phyloP scores from a whole-genome alignment of 2,329 filamentous ascomycete genomes.

The Fusarium sp. region DNA sequence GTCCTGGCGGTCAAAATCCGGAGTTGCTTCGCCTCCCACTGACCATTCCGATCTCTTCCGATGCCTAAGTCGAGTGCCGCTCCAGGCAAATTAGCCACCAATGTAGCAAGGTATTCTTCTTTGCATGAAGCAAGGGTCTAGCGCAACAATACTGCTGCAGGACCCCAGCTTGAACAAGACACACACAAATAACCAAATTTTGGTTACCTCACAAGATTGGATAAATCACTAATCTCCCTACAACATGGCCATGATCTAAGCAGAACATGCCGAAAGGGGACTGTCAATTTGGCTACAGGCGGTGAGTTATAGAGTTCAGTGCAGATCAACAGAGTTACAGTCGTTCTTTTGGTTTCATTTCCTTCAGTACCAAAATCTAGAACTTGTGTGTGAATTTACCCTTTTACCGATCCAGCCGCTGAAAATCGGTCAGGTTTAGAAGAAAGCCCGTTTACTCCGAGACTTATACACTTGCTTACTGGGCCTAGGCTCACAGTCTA shows the following conservation, averaged over 20 bases:
- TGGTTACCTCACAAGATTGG: constrained; percentile 43
- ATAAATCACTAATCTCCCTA: constrained; percentile 22
- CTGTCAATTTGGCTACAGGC: constrained; percentile 22
- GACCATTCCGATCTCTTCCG: constrained; percentile 36
- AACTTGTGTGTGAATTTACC: constrained; percentile 15
- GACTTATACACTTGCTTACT: not conserved
- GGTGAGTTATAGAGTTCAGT: constrained; percentile 31
- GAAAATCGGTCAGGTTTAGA: constrained; percentile 11
- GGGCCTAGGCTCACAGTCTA: constrained; percentile 5
- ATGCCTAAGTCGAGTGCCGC: constrained; percentile 20
- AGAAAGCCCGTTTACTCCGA: not conserved
- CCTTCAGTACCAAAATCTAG: constrained; percentile 30
- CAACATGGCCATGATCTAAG: constrained; percentile 5
- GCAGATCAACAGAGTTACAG: constrained; percentile 25
- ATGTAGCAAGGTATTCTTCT: constrained; percentile 8
- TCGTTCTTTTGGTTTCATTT: constrained; percentile 29
- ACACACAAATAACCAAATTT: constrained; percentile 18
- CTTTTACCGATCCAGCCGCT: constrained; percentile 33
- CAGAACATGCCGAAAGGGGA: constrained; percentile 4
- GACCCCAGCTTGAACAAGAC: constrained; percentile 13
- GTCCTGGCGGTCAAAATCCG: constrained; percentile 25
- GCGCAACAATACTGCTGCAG: constrained; percentile 30
- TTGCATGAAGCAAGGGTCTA: constrained; percentile 35
- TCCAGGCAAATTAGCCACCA: constrained; percentile 22
- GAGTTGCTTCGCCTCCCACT: constrained; percentile 28